Evolutionary conservation across 2,329 filamentous ascomycete genomes (phyloP), one percentile per base, ranked within the genome.

Genomic region (Fusarium odoratissimum): DNA sequence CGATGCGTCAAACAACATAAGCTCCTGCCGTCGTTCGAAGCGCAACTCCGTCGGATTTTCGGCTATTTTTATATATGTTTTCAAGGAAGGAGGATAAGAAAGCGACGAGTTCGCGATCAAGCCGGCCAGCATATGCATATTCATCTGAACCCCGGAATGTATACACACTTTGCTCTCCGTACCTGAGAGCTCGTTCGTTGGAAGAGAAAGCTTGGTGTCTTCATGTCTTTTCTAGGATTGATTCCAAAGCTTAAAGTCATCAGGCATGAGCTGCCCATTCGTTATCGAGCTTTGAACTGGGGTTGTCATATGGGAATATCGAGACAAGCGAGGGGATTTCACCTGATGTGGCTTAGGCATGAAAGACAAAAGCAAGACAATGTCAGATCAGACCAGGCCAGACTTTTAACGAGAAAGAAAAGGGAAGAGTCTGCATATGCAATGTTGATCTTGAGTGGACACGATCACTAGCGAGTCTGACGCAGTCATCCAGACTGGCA

Each of bases 381-480:
- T 31, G 42, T 25, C 17, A 52, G 40, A 61, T 37, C 40, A 63
- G 60, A 37, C 25, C 44, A 64, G 38, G 33, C 55, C 31, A 45
- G 62, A 33, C 52, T 31, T 58, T 52, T 51, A 42, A 62, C 42
- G 49, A 60, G 33, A 59, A 67, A 58, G 48, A 57, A 60, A 57
- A 46, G 49, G 57, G 41, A 51, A 67, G 52, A 61, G 64, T 45
- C 51, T 60, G 62, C 54, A 60, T 61, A 72, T 73, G 63, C 70
- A 55, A 60, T 60, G 71, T 33, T 60, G 71, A 73, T 74, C 71
- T 55, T 44, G 44, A 49, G 56, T 38, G 54, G 65, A 48, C 69
- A 55, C 41, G 51, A 55, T 38, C 54, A 25, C 66, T 71, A 44
- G 70, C 55, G 42, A 67, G 48, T 46, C 49, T 60, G 55, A 48